phyloP scores from a whole-genome alignment of 2,329 filamentous ascomycete species.

The Sarocladium kiliense region DNA sequence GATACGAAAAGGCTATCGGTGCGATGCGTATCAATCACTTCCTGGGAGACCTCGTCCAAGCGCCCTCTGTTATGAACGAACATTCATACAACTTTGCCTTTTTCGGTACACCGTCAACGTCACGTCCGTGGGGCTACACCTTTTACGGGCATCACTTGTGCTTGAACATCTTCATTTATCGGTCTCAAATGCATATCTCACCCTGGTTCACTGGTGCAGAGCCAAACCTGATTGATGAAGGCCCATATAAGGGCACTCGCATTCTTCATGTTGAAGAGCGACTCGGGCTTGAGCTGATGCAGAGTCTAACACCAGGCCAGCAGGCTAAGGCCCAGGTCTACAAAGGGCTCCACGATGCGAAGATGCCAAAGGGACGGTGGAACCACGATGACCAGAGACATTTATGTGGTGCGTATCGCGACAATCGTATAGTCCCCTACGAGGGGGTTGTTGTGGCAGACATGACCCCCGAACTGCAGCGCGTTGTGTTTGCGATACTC shows the following conservation, averaged over 20 bases:
- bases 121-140: constrained; percentile 63
- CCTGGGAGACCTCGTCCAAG: constrained; percentile 61
- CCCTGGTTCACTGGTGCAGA: constrained; percentile 79
- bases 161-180: constrained; percentile 63
- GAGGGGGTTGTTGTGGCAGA: constrained; percentile 57
- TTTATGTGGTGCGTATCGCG: constrained; percentile 70
- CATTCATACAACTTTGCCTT: constrained; percentile 72
- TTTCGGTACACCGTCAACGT: constrained; percentile 57
- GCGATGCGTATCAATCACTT: constrained; percentile 75
- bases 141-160: constrained; percentile 79
- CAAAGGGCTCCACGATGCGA: constrained; percentile 54
- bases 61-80: constrained; percentile 63
- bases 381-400: constrained; percentile 79
- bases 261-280: constrained; percentile 62
- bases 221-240: constrained; percentile 67
- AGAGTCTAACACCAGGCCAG: constrained; percentile 42
- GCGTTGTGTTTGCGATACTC: constrained; percentile 52
- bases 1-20: constrained; percentile 62
- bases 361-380: constrained; percentile 66
- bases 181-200: constrained; percentile 59
- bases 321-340: constrained; percentile 52
- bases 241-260: constrained; percentile 55
- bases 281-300: constrained; percentile 65
- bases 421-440: constrained; percentile 72
- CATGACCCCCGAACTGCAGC: constrained; percentile 43